Evolutionary conservation across 2,329 filamentous ascomycete genomes (phyloP).

Genomic region (Rhexocercosporidium sp.): DNA sequence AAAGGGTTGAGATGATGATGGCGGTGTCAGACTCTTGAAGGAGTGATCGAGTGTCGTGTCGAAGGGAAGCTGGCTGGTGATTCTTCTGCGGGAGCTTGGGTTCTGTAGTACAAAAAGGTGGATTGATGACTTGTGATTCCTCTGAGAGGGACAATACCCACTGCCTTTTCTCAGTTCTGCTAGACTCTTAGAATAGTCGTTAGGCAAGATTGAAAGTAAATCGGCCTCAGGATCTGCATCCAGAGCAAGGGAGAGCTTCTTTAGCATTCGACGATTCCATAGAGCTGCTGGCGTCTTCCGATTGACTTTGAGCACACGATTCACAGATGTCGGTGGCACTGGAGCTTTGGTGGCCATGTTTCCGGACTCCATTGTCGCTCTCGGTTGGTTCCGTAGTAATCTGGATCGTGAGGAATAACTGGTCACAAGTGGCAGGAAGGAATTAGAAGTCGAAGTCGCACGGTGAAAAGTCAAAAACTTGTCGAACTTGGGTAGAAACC

Average conservation of each 20-base stretch:
- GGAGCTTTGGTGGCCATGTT: neutral
- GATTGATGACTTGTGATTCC: neutral
- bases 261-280: conserved; percentile 9
- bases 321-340: neutral
- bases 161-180: conserved; percentile 9
- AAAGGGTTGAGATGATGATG: conserved; percentile 4
- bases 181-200: conserved; percentile 7
- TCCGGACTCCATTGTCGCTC: neutral
- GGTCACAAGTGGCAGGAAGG: neutral
- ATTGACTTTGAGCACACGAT: conserved; percentile 9
- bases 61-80: conserved; percentile 9
- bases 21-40: conserved; percentile 12
- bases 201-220: conserved; percentile 10
- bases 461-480: neutral
- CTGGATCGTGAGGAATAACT: neutral
- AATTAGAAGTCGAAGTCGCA: neutral
- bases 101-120: conserved; percentile 8
- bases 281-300: conserved; percentile 1
- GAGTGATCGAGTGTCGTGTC: conserved; percentile 11
- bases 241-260: conserved; percentile 1
- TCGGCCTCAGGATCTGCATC: neutral
- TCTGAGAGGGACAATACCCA: neutral
- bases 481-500: neutral
- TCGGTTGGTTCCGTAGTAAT: neutral
- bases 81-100: conserved; percentile 2